These are phyloP conservation scores for Lagenaria siceraria DNA, from an alignment of 306 rosid species.

Conservation along the genomic window DNA sequence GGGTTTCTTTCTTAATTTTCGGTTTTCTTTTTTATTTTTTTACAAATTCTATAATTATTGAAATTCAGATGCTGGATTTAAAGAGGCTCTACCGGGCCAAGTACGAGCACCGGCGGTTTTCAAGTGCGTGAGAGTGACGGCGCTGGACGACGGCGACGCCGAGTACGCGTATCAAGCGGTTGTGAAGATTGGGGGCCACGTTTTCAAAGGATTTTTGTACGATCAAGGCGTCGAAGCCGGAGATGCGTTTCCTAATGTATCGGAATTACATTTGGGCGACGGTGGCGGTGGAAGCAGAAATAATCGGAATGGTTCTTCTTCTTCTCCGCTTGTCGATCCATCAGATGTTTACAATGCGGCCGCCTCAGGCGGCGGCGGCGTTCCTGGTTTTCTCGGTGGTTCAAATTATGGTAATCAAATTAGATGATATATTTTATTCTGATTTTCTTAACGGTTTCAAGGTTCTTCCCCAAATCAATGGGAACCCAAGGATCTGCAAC, in stretches of 20 bases:
- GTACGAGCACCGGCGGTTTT: constrained; percentile 75
- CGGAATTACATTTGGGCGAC: constrained; percentile 73
- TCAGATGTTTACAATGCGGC: constrained; percentile 44
- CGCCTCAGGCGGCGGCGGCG: constrained; percentile 25
- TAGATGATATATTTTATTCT: constrained; percentile 21
- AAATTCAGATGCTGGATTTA: constrained; percentile 47
- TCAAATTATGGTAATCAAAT: constrained; percentile 72
- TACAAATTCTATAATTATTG: not conserved
- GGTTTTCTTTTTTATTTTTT: constrained; percentile 2
- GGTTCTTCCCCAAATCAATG: not conserved
- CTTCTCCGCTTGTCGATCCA: constrained; percentile 62
- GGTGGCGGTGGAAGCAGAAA: constrained; percentile 6
- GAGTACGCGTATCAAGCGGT: constrained; percentile 82
- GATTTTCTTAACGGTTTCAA: not conserved
- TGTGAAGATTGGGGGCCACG: constrained; percentile 79
- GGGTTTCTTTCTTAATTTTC: not conserved
- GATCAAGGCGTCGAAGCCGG: constrained; percentile 65
- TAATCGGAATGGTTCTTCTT: constrained; percentile 30
- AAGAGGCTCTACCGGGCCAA: constrained; percentile 63
- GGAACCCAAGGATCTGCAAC: not conserved
- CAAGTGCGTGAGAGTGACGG: constrained; percentile 87
- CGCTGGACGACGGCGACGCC: constrained; percentile 70
- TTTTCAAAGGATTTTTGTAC: constrained; percentile 72
- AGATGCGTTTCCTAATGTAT: constrained; percentile 51
- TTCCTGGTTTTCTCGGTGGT: constrained; percentile 40